Percentiles rank a stretch among this genome's conserved stretches.
Evolutionary conservation across 805 yeast genomes (phyloP).

Genomic region (Candida odintsovae): DNA sequence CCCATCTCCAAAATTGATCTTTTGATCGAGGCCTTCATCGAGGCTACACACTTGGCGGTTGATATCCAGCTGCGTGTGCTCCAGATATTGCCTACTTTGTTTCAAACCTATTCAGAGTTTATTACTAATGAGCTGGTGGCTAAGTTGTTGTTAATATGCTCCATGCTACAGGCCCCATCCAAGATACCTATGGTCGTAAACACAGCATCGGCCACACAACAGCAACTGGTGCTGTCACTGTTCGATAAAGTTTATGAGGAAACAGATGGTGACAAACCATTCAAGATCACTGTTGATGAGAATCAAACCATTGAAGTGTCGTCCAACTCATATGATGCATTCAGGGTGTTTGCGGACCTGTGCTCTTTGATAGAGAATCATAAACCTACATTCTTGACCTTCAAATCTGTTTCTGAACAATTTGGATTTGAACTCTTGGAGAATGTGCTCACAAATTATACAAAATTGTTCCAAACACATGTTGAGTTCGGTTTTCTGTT

Average conservation of each 20-base stretch:
- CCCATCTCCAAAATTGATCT: constrained; percentile 46
- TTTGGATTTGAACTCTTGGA: constrained; percentile 82
- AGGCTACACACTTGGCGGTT: constrained; percentile 67
- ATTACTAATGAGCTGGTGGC: constrained; percentile 53
- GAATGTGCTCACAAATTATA: constrained; percentile 64
- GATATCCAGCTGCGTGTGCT: constrained; percentile 84
- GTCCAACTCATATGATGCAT: constrained; percentile 62
- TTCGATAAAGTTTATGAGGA: constrained; percentile 59
- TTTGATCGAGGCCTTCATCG: constrained; percentile 61
- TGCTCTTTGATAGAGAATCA: constrained; percentile 61
- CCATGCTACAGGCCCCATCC: constrained; percentile 61
- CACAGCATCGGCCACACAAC: constrained; percentile 90
- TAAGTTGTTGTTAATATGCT: constrained; percentile 60
- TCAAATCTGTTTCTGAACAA: constrained; percentile 49
- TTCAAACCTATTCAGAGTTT: constrained; percentile 53
- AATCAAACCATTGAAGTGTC: constrained; percentile 38
- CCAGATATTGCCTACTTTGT: constrained; percentile 74
- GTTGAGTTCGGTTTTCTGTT: constrained; percentile 62
- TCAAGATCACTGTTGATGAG: constrained; percentile 41
- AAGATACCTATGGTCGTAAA: constrained; percentile 75
- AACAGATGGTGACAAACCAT: constrained; percentile 24
- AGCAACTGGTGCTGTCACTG: constrained; percentile 72
- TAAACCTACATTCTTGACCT: constrained; percentile 47
- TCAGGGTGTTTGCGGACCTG: constrained; percentile 62
- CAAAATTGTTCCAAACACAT: constrained; percentile 46